Percentiles rank a stretch among this genome's conserved stretches.
Conservation (phyloP, 805 yeast species). For the Pichia occidentalis region DNA sequence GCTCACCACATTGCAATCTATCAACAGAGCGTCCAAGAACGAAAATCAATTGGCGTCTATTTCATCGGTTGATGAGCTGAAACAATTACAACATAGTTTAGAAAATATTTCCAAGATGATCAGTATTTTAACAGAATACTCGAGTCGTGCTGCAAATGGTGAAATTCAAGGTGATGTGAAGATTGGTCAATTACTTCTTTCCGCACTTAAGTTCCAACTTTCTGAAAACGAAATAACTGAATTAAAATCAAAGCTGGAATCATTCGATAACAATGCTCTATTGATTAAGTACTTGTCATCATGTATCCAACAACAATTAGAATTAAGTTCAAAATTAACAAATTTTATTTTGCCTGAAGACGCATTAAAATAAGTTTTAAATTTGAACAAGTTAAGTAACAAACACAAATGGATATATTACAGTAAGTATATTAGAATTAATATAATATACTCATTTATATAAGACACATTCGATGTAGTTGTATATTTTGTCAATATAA, state of each 20-base stretch:
- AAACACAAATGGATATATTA: no score
- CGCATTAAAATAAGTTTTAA: slow-evolving; percentile 21
- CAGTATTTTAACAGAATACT: slow-evolving; percentile 43
- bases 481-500: no score
- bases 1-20: slow-evolving; percentile 46
- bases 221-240: slow-evolving; percentile 44
- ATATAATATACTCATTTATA: no score
- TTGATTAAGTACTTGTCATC: slow-evolving; percentile 78
- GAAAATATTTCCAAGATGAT: slow-evolving; percentile 40
- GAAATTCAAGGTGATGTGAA: slow-evolving; percentile 45
- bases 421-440: no score
- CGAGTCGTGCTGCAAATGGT: slow-evolving; percentile 36
- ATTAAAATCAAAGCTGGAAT: slow-evolving; percentile 55
- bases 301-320: slow-evolving; percentile 79
- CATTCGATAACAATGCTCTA: slow-evolving; percentile 72
- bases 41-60: slow-evolving; percentile 29
- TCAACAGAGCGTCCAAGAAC: slow-evolving; percentile 33
- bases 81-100: slow-evolving; percentile 41
- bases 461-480: no score
- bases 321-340: slow-evolving; percentile 68
- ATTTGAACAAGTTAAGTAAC: slow-evolving; percentile 1
- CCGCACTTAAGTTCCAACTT: slow-evolving; percentile 48
- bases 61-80: slow-evolving; percentile 37
- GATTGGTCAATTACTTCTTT: slow-evolving; percentile 61
- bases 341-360: slow-evolving; percentile 38